Percentiles rank a stretch among this genome's conserved stretches.
These are phyloP conservation scores for Kwoniella sp. DNA, from an alignment of 768 basidiomycete genomes.

Conservation along the genomic window DNA sequence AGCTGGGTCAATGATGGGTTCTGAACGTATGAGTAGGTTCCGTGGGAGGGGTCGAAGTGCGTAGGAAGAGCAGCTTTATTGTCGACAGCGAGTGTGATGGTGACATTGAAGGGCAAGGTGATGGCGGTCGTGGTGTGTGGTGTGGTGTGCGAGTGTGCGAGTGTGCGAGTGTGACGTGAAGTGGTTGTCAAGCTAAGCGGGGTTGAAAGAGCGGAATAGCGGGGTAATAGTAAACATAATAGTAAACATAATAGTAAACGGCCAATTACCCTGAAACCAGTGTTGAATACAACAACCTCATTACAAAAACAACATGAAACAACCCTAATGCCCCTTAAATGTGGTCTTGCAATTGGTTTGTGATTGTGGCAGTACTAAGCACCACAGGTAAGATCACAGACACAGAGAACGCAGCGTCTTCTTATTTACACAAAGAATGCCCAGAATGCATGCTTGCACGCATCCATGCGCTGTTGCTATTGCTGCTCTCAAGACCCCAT, in stretches of 20 bases:
- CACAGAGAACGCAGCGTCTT: no score
- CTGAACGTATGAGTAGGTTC: no score
- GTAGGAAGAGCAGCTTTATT: no score
- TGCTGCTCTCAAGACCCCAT: neutral
- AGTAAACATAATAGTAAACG: no score
- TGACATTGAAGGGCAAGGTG: no score
- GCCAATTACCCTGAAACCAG: neutral
- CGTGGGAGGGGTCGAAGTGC: no score
- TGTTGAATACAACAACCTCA: neutral
- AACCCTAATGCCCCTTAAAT: neutral
- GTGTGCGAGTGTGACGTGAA: neutral
- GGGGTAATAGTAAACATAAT: no score
- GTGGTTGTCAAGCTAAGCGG: neutral
- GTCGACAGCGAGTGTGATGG: no score
- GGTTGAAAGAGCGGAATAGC: neutral
- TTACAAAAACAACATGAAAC: neutral
- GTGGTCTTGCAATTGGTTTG: no score
- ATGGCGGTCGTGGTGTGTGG: neutral
- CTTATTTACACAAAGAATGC: neutral
- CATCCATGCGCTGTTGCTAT: neutral
- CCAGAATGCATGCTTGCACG: neutral
- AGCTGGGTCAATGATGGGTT: no score
- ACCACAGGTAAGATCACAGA: no score
- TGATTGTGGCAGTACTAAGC: neutral
- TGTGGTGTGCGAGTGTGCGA: neutral